Conservation (phyloP, 2,329 filamentous ascomycete species). For the Neofusicoccum sp. region DNA sequence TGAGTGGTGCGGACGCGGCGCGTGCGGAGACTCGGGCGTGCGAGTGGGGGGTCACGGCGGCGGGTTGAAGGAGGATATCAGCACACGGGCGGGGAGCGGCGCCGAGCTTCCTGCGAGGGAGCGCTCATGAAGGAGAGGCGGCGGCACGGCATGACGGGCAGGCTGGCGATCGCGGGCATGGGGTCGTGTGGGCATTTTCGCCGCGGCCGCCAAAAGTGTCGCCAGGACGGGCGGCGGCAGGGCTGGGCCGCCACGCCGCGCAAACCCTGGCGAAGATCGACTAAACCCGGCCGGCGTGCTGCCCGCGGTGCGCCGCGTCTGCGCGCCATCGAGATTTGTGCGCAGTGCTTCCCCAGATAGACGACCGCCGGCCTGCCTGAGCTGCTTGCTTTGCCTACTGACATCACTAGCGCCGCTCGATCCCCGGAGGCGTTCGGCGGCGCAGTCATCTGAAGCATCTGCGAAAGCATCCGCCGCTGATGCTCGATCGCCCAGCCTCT, state of each 20-base stretch:
- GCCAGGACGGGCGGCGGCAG: background rate
- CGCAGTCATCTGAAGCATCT: slow-evolving; percentile 7
- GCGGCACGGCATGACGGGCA: background rate
- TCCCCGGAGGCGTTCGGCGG: background rate
- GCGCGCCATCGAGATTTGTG: background rate
- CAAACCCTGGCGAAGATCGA: background rate
- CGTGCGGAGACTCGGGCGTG: background rate
- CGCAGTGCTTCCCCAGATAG: background rate
- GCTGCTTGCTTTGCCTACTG: background rate
- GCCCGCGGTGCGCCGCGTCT: background rate
- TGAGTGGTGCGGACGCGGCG: background rate
- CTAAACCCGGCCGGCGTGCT: background rate
- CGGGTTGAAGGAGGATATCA: background rate
- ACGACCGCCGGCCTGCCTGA: background rate
- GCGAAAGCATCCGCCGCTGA: background rate
- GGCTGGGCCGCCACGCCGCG: background rate
- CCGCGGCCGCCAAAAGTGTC: background rate
- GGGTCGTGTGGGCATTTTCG: slow-evolving; percentile 1
- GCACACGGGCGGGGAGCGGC: background rate
- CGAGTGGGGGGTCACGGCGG: background rate
- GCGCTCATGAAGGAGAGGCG: background rate
- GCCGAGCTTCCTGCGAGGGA: background rate
- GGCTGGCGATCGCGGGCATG: background rate
- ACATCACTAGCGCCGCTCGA: slow-evolving; percentile 4
- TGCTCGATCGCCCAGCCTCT: background rate